Evolutionary conservation across 192 early-diverging fungal genomes (phyloP), one percentile per base, ranked within the genome.

Genomic region (Diversispora epigaea): DNA sequence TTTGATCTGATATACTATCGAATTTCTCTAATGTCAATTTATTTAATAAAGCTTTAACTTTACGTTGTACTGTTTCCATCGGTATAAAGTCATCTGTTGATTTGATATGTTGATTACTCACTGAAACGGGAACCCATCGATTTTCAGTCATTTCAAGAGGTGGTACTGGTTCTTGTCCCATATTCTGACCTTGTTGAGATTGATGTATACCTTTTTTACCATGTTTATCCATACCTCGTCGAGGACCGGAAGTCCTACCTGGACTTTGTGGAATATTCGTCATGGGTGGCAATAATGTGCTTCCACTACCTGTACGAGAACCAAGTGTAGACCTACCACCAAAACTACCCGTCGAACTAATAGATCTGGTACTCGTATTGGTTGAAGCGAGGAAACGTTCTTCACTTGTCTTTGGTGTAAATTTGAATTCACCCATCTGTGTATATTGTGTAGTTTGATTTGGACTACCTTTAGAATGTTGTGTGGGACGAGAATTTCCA

Each of bases 1-100:
- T 92, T 81, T 98, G 91, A 71, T 87, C 85, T 6, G 92, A 90
- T 32, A 99, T 89, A 14, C 81, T 78, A 41, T 94, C 93, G 78
- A 98, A 99, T 82, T 94, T 96, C 77, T 99, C 98, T 0, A 93
- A 83, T 4, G 98, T 96, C 71, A 99, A 82, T 88, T 99, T 99
- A 89, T 99, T 99, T 69, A 99, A 85, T 19, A 96, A 84, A 71
- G 89, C 88, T 84, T 93, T 94, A 17, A 93, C 90, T 88, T 95
- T 92, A 39, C 93, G 91, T 56, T 88, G 85, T 52, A 89, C 84
- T 32, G 89, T 63, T 12, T 93, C 93, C 55, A 85, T 77, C 21
- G 79, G 67, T 9, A 84, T 68, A 11, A 80, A 41, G 22, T 85
- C 87, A 5, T 84, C 80, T 4, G 25, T 32, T 32, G 55, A 83